These are phyloP conservation scores for Termitomyces sp. DNA, from an alignment of 768 basidiomycete species.

Conservation along the genomic window DNA sequence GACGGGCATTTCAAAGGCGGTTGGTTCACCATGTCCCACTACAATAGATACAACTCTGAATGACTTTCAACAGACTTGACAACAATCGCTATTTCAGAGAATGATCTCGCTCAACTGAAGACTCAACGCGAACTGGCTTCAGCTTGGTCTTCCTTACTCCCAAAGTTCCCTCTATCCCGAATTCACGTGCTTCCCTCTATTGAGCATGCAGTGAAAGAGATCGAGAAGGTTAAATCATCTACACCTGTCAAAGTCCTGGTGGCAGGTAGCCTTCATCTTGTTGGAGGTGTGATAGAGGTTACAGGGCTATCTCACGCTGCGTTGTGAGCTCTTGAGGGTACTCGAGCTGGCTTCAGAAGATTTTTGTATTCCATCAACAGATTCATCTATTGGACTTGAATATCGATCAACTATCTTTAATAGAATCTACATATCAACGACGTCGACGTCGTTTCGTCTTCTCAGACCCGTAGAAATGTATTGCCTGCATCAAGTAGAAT, in stretches of 20 bases:
- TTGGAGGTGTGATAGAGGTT: slow-evolving; percentile 92
- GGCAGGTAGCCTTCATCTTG: slow-evolving; percentile 87
- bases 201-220: slow-evolving; percentile 75
- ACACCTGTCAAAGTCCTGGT: slow-evolving; percentile 61
- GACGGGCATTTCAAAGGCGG: slow-evolving; percentile 90
- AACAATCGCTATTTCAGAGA: slow-evolving; percentile 54
- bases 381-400: too few species aligned
- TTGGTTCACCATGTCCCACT: slow-evolving; percentile 22
- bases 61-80: slow-evolving; percentile 58
- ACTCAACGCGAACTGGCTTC: slow-evolving; percentile 72
- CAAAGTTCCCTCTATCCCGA: slow-evolving; percentile 50
- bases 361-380: not conserved
- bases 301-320: slow-evolving; percentile 72
- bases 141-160: slow-evolving; percentile 65
- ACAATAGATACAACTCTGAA: not conserved
- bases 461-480: slow-evolving; percentile 46
- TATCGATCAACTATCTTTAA: too few species aligned
- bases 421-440: not conserved
- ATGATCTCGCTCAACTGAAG: slow-evolving; percentile 59
- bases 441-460: slow-evolving; percentile 17
- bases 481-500: slow-evolving; percentile 30
- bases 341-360: not conserved
- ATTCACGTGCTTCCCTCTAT: slow-evolving; percentile 84
- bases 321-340: slow-evolving; percentile 27
- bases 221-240: slow-evolving; percentile 37